phyloP scores from a whole-genome alignment of 176 grass and related monocot genomes.

The Urochloa ruziziensis region DNA sequence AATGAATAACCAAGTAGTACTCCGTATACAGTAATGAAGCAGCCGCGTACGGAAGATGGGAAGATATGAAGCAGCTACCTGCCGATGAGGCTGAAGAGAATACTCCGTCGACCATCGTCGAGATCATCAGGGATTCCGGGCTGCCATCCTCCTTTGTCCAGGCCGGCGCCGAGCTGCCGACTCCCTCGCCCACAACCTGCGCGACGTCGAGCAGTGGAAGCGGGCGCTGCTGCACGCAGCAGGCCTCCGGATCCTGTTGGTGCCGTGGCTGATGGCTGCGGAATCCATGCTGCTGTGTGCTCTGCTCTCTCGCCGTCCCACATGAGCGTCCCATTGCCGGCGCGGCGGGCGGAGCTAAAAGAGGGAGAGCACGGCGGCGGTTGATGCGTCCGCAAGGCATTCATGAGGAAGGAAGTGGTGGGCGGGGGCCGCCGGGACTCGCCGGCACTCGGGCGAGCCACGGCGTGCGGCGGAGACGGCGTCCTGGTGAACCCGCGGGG shows the following conservation, averaged over 20 bases:
- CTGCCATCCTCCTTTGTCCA: slow-evolving; percentile 8
- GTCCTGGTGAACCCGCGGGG: fast-evolving
- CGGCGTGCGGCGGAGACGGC: too few species aligned
- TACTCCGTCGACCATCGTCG: not conserved
- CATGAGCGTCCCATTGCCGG: too few species aligned
- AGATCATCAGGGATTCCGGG: slow-evolving; percentile 8
- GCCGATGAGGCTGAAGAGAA: slow-evolving; percentile 8
- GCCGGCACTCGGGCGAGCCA: too few species aligned
- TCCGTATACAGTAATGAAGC: not conserved
- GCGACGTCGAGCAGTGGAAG: slow-evolving; percentile 15
- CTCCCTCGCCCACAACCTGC: not conserved
- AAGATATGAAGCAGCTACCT: not conserved
- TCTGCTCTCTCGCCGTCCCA: too few species aligned
- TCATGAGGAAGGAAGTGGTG: too few species aligned
- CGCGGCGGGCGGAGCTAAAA: too few species aligned
- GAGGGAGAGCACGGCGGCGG: too few species aligned
- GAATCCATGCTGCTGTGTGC: too few species aligned
- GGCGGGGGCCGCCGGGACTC: too few species aligned
- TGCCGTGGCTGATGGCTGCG: slow-evolving; percentile 8
- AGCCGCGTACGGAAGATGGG: not conserved
- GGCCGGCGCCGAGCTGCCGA: not conserved
- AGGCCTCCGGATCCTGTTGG: not conserved
- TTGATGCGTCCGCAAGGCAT: too few species aligned
- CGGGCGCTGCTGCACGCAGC: not conserved
- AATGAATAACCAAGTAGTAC: too few species aligned